These are phyloP conservation scores for Vitis amurensis DNA, from an alignment of 164 flowering plant genomes.

Conservation along the genomic window DNA sequence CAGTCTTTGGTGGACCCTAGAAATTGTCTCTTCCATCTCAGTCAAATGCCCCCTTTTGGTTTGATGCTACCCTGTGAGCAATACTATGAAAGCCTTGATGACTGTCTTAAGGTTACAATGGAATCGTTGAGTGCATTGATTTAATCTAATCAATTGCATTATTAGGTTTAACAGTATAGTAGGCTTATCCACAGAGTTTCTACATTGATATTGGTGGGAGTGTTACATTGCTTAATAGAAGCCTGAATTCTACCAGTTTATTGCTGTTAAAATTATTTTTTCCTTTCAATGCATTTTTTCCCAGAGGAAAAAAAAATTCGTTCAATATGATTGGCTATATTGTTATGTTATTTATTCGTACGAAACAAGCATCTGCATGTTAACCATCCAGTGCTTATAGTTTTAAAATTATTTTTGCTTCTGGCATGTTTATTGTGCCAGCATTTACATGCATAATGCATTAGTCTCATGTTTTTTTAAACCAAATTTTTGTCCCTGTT, in stretches of 20 bases:
- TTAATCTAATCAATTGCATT: background rate
- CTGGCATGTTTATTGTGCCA: background rate
- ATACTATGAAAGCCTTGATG: no score
- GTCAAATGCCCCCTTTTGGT: no score
- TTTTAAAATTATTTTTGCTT: background rate
- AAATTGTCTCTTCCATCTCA: no score
- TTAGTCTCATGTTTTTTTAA: background rate
- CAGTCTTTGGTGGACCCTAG: no score
- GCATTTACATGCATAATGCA: background rate
- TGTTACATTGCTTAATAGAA: background rate
- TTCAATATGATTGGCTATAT: no score
- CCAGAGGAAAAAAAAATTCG: no score
- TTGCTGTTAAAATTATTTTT: no score
- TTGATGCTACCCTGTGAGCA: no score
- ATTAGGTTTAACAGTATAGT: background rate
- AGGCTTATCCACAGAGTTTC: background rate
- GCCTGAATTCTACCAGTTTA: background rate
- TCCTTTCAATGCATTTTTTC: no score
- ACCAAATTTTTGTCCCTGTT: background rate
- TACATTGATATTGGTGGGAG: background rate
- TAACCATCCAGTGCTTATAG: background rate
- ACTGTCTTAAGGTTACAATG: no score
- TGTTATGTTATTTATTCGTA: background rate
- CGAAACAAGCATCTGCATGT: background rate
- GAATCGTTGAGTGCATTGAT: background rate